Evolutionary conservation across 371 early-diverging fungal species (phyloP).

Genomic region (Lichtheimia ramosa): DNA sequence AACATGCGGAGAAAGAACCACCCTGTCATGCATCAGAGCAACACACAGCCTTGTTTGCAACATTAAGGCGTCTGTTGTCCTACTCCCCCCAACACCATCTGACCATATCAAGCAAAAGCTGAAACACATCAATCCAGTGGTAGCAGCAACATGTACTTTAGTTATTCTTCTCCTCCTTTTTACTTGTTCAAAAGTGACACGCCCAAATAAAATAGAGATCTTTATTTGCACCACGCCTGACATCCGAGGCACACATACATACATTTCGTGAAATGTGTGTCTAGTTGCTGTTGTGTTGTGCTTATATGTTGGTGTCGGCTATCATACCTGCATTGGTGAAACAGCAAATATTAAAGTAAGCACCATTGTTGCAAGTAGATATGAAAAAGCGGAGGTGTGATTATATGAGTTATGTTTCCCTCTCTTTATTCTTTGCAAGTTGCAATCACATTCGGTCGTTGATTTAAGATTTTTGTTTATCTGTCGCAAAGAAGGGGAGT

Average conservation of each 20-base stretch:
- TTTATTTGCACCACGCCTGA: neutral
- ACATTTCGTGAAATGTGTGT: too few species aligned
- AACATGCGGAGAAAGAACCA: too few species aligned
- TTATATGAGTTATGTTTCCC: too few species aligned
- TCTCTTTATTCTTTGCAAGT: neutral
- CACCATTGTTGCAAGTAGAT: conserved; percentile 2
- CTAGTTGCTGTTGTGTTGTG: neutral
- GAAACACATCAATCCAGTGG: conserved; percentile 2
- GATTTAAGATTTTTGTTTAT: conserved; percentile 1
- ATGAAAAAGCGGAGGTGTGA: neutral
- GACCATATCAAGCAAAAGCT: conserved; percentile 10
- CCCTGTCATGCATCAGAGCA: too few species aligned
- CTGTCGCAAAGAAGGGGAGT: neutral
- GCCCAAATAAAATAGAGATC: too few species aligned
- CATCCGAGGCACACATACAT: neutral
- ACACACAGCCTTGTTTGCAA: too few species aligned
- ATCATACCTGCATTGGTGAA: too few species aligned
- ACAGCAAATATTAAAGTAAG: too few species aligned
- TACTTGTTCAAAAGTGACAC: too few species aligned
- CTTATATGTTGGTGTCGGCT: neutral
- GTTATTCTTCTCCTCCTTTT: too few species aligned
- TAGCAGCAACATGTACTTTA: too few species aligned
- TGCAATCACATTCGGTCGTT: neutral
- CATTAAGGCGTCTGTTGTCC: too few species aligned
- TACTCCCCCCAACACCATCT: conserved; percentile 8